A percentile compares a stretch with the other conserved stretches of the same genome.
Conservation (phyloP, 108 stramenopile species). For the Schizochytrium sp. region DNA sequence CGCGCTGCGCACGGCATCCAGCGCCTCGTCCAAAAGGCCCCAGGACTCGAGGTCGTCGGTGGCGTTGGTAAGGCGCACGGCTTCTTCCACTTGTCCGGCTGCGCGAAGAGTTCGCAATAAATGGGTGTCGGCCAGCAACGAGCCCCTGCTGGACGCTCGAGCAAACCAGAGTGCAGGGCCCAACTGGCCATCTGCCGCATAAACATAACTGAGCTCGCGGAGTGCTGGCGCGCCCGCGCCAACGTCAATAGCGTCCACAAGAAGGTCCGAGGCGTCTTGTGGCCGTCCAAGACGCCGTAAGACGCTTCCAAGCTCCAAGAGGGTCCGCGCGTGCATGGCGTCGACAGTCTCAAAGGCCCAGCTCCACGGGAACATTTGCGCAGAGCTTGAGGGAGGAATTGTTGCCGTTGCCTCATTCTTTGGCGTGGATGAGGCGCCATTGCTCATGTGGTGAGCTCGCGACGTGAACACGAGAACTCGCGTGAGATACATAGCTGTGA, state of each 20-base stretch:
- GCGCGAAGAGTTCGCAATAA: not conserved
- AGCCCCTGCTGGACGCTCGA: not conserved
- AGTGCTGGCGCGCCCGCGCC: not conserved
- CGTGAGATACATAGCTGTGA: not conserved
- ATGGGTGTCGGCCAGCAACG: not conserved
- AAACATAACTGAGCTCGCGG: not conserved
- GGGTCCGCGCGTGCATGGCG: not conserved
- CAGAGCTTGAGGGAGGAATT: too few species aligned
- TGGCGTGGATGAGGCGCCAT: too few species aligned
- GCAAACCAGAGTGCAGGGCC: not conserved
- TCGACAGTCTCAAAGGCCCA: not conserved
- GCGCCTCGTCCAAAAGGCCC: not conserved
- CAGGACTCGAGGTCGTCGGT: not conserved
- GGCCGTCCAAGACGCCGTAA: not conserved
- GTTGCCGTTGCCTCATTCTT: too few species aligned
- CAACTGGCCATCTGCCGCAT: not conserved
- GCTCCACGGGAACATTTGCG: not conserved
- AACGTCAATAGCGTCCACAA: not conserved
- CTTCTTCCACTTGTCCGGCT: not conserved
- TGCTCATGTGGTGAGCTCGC: not conserved
- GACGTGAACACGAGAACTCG: not conserved
- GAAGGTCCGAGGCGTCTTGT: not conserved
- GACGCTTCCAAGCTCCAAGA: not conserved
- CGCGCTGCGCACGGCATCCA: not conserved
- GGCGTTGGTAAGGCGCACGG: not conserved